A percentile compares a stretch with the other conserved stretches of the same genome.
These are phyloP conservation scores for Chimonanthus salicifolius DNA, from an alignment of 164 flowering plant genomes.

Conservation along the genomic window DNA sequence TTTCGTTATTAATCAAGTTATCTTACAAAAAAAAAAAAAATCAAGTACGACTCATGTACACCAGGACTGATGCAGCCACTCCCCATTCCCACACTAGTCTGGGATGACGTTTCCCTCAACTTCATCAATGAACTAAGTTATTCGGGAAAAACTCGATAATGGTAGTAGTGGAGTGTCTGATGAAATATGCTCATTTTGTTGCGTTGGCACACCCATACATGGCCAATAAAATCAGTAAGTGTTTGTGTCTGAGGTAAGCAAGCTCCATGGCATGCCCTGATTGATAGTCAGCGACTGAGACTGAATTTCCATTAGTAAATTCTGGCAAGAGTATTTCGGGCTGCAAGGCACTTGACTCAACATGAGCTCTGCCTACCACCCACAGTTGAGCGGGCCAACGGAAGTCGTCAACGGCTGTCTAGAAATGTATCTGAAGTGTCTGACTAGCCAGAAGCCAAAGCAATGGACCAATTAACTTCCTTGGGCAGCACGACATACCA, in stretches of 20 bases:
- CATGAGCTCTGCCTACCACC: slow-evolving; percentile 14
- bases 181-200: slow-evolving; percentile 12
- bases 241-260: not conserved
- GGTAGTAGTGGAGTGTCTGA: slow-evolving; percentile 10
- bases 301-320: slow-evolving; percentile 5
- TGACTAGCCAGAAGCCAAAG: not conserved
- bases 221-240: not conserved
- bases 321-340: slow-evolving; percentile 11
- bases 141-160: not conserved
- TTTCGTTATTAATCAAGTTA: too few relatives aligned
- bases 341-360: not conserved
- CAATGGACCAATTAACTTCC: not conserved
- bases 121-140: not conserved
- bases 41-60: not conserved
- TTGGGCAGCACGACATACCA: not conserved
- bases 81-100: slow-evolving; percentile 4
- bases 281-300: slow-evolving; percentile 11
- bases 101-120: not conserved
- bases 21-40: too few relatives aligned
- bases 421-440: not conserved
- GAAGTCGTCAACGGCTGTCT: slow-evolving; percentile 5
- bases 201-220: slow-evolving; percentile 6
- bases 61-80: not conserved
- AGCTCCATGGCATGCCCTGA: slow-evolving; percentile 8
- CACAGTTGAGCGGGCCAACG: slow-evolving; percentile 1